Evolutionary conservation across 2,329 filamentous ascomycete genomes (phyloP), one percentile per base, ranked within the genome.

Genomic region (Ceratocystis ficicola): DNA sequence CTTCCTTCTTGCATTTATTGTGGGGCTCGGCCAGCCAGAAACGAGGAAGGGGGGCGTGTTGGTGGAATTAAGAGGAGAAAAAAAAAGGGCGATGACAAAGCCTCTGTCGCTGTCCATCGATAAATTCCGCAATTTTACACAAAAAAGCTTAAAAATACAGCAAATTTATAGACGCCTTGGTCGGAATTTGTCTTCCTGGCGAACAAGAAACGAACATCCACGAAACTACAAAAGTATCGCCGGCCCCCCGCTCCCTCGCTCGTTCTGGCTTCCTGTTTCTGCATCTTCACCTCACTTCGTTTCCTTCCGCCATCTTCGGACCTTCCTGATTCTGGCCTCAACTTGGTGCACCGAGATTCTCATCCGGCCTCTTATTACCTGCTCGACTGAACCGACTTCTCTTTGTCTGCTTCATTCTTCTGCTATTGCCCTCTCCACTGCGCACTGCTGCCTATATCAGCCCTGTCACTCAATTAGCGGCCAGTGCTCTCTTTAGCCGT

Each of bases 221-320:
- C 25, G 17, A 52, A 52, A 59, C 12, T 59, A 59, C 55, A 59
- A 59, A 59, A 59, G 48, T 36, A 59, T 59, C 55, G 55, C 55
- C 55, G 55, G 55, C 55, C 55, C 52, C 55, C 55, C 55, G 55
- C 32, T 59, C 12, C 55, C 17, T 15, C 15, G 1, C 28, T 59
- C 17, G 25, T 30, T 36, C 3, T 15, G 12, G 17, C 5, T 36
- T 30, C 28, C 3, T 17, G 55, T 17, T 17, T 59, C 15, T 20
- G 1, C 55, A 20, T 36, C 55, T 59, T 12, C 12, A 32, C 5
- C 36, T 41, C 36, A 15, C 36, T 41, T 36, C 28, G 30, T 32
- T 30, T 17, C 55, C 30, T n/a, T 12, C 55, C 20, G 46, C 17
- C 2, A 25, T 28, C 36, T 52, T 52, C 48, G 48, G 48, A 59